Evolutionary conservation across 371 early-diverging fungal genomes (phyloP).

Genomic region (Umbelopsis sp.): DNA sequence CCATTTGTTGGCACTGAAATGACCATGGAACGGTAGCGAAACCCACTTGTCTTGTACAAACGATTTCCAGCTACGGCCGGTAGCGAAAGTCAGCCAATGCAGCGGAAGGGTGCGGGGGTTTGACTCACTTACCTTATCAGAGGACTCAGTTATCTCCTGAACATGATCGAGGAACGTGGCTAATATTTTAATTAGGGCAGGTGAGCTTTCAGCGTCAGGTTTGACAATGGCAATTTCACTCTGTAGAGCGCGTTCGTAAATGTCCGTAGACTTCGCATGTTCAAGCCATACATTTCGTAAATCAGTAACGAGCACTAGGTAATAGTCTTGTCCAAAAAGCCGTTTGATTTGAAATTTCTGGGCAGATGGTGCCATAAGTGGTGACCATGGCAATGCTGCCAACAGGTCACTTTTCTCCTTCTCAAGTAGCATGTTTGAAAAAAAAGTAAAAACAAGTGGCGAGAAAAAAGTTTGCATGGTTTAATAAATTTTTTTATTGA

Average conservation of each 20-base stretch:
- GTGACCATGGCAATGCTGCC: constrained; percentile 4
- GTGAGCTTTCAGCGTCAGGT: neutral
- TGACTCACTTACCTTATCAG: neutral
- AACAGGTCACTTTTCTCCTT: neutral
- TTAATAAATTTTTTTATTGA: neutral
- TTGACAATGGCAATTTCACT: constrained; percentile 5
- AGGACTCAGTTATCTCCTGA: neutral
- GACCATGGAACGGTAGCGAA: constrained; percentile 2
- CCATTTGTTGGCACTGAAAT: constrained; percentile 1
- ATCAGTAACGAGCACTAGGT: constrained; percentile 26
- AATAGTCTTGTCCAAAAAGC: constrained; percentile 21
- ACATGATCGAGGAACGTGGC: constrained; percentile 3
- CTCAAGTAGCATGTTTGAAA: neutral
- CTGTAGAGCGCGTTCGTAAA: constrained; percentile 20
- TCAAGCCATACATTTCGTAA: constrained; percentile 28
- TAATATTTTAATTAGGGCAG: constrained; percentile 4
- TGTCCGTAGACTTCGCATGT: constrained; percentile 8
- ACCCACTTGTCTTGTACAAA: neutral
- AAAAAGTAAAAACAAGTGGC: neutral
- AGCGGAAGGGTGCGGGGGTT: neutral
- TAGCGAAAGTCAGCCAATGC: neutral
- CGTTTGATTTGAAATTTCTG: neutral
- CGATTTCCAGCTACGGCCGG: neutral
- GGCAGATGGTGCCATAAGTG: neutral
- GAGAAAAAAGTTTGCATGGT: neutral